Evolutionary conservation across 2,329 filamentous ascomycete genomes (phyloP).

Genomic region (Myotisia sp.): DNA sequence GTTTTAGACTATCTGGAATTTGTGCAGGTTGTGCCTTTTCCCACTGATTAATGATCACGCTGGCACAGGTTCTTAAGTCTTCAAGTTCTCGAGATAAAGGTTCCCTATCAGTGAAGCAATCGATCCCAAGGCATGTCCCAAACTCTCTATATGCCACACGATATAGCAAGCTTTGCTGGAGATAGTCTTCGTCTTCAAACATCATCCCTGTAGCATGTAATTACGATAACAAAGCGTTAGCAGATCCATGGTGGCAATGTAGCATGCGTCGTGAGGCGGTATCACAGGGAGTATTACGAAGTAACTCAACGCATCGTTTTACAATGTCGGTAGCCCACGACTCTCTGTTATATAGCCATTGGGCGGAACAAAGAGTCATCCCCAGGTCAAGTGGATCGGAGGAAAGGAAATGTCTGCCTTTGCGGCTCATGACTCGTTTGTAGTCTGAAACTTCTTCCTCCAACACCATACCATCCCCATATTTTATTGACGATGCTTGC

Average conservation of each 20-base stretch:
- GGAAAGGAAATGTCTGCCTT: constrained; percentile 33
- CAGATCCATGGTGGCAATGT: not conserved
- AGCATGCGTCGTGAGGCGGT: not conserved
- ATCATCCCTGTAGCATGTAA: constrained; percentile 20
- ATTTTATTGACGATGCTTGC: constrained; percentile 27
- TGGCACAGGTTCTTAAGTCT: constrained; percentile 21
- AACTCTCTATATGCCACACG: constrained; percentile 43
- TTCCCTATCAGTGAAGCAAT: constrained; percentile 23
- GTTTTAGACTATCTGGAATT: constrained; percentile 33
- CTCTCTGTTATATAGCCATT: constrained; percentile 36
- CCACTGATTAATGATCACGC: constrained; percentile 26
- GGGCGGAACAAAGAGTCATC: constrained; percentile 45
- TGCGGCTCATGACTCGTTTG: constrained; percentile 33
- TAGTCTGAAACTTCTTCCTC: constrained; percentile 41
- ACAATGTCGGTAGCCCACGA: constrained; percentile 34
- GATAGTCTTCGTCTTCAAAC: constrained; percentile 23
- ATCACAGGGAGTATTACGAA: constrained; percentile 19
- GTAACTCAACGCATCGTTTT: constrained; percentile 22
- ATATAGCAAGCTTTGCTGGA: constrained; percentile 21
- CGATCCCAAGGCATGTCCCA: constrained; percentile 38
- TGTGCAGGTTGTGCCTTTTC: constrained; percentile 24
- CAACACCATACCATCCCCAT: constrained; percentile 24
- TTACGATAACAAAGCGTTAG: constrained; percentile 2
- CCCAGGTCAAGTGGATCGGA: constrained; percentile 43
- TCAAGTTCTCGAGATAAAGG: constrained; percentile 22